Evolutionary conservation across 768 basidiomycete genomes (phyloP), one percentile per base, ranked within the genome.

Genomic region (Russula emetica): DNA sequence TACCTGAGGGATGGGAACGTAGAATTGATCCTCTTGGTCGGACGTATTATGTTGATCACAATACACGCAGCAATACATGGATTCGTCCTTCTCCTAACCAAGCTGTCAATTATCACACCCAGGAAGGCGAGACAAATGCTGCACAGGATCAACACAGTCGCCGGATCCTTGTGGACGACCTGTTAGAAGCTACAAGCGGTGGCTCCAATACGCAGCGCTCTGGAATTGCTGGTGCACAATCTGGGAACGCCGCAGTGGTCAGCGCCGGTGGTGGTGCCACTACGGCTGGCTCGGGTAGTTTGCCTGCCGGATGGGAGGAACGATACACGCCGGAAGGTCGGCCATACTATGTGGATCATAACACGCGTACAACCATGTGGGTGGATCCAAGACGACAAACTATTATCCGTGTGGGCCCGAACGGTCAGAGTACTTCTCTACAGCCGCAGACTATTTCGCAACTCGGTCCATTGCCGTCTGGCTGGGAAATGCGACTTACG

Each of bases 401-500:
- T 13, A 84, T 98, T 65, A 89, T 98, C 64, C 94, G 96, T 66
- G 95, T 98, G 30, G 30, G 6, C 30, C 93, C 94, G 22, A 86
- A 85, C 70, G 94, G 95, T 13, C 92, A 32, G 8, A 32, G 32
- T 32, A 8, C 32, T 32, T 30, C 30, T 30, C 30, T 30, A 30
- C 32, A 92, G 73, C 93, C 94, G 10, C 95, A 98, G 74, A 89
- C 94, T 10, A 96, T 98, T 61, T 92, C 92, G 13, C 96, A 98
- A 72, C 88, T 99, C 26, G 97, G 97, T 3, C 97, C 97, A 34
- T 76, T 99, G 24, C 97, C 97, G 5, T 94, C 92, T 45, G 97
- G 97, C 60, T 99, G 97, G 97, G 97, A 99, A 76, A 99, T 99
- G 97, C 92, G 97, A 51, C 88, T 99, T 59, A 99, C 97, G 6